These are phyloP conservation scores for Boletus sp. DNA, from an alignment of 1,284 basidiomycete genomes.

Conservation along the genomic window DNA sequence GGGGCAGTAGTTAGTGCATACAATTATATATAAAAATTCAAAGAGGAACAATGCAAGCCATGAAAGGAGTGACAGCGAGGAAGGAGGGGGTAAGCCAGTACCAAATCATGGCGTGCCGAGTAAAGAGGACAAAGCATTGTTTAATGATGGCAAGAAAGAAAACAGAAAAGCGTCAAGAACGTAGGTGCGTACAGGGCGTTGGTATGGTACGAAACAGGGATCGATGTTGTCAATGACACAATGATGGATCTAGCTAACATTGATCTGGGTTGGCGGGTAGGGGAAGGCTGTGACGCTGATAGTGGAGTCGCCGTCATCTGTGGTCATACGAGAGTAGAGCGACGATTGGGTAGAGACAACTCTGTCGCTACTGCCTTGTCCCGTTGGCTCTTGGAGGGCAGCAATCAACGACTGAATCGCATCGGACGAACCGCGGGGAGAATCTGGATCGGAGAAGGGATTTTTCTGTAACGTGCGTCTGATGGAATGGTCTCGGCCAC, in stretches of 20 bases:
- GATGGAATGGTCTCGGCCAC: slow-evolving; percentile 35
- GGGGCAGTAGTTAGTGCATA: slow-evolving; percentile 18
- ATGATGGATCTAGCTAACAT: slow-evolving; percentile 9
- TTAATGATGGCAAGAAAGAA: slow-evolving; percentile 8
- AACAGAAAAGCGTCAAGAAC: slow-evolving; percentile 12
- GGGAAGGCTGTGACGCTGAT: slow-evolving; percentile 30
- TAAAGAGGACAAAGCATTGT: slow-evolving; percentile 4
- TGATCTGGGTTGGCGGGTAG: slow-evolving; percentile 23
- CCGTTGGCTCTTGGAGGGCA: slow-evolving; percentile 48
- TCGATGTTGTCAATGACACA: background rate
- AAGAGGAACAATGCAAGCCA: slow-evolving; percentile 9
- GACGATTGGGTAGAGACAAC: slow-evolving; percentile 48
- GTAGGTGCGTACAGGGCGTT: slow-evolving; percentile 13
- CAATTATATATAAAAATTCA: slow-evolving; percentile 9
- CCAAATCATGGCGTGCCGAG: slow-evolving; percentile 18
- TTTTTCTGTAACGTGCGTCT: slow-evolving; percentile 31
- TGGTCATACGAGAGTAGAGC: slow-evolving; percentile 25
- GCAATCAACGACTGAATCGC: slow-evolving; percentile 56
- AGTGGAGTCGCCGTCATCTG: slow-evolving; percentile 27
- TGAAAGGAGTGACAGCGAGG: slow-evolving; percentile 22
- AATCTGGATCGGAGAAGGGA: slow-evolving; percentile 35
- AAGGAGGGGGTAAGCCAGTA: slow-evolving; percentile 16
- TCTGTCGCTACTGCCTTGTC: slow-evolving; percentile 41
- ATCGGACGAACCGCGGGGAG: slow-evolving; percentile 6
- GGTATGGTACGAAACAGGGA: background rate